Conservation (phyloP, 805 yeast species). For the Debaryomyces prosopidis region DNA sequence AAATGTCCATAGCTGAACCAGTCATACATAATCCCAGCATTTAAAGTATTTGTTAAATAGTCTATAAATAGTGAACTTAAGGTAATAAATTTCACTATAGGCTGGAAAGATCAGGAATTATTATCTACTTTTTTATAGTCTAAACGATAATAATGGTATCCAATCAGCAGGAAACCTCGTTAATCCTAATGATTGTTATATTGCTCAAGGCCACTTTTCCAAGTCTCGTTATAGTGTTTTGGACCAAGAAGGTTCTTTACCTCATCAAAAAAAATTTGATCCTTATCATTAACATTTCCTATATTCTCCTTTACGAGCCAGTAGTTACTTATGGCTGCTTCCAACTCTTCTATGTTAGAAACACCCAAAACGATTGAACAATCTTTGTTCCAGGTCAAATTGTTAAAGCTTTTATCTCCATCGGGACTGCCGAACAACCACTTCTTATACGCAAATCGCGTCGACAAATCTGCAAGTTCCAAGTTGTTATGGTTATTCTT, state of each 20-base stretch:
- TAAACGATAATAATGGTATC: no score
- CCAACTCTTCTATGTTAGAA: constrained; percentile 61
- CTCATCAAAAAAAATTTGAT: constrained; percentile 41
- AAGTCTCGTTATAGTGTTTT: constrained; percentile 59
- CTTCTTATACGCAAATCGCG: constrained; percentile 66
- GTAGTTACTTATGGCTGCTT: constrained; percentile 60
- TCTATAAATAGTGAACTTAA: no score
- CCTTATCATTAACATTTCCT: constrained; percentile 37
- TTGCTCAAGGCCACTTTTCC: constrained; percentile 48
- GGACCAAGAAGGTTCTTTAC: constrained; percentile 49
- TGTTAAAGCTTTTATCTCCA: constrained; percentile 5
- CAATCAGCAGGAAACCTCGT: no score
- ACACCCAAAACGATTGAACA: constrained; percentile 78
- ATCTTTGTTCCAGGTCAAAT: constrained; percentile 21
- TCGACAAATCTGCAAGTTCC: constrained; percentile 81
- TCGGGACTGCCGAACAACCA: constrained; percentile 47
- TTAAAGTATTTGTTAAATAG: no score
- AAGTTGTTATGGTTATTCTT: constrained; percentile 34
- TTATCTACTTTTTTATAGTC: no score
- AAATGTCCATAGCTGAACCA: no score
- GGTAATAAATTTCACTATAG: no score
- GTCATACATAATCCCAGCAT: no score
- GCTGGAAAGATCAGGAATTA: no score
- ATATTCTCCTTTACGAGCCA: constrained; percentile 43
- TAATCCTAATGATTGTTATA: neutral